Base-by-base conservation (phyloP, 2,329 filamentous ascomycete species). In the Falciphora oryzae region DNA sequence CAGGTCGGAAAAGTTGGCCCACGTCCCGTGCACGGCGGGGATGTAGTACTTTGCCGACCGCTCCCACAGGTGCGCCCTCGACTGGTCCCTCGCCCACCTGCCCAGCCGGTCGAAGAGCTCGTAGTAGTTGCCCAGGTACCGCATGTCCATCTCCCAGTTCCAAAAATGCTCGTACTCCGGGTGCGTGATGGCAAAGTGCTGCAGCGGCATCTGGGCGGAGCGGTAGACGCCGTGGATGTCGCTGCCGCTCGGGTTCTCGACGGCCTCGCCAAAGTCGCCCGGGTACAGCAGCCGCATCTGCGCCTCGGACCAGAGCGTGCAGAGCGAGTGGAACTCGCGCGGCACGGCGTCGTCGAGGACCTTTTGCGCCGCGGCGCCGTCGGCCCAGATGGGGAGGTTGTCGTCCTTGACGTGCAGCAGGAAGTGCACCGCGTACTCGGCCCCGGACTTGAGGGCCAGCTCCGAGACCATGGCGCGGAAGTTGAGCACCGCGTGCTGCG, bases 351-450 rank as follows among this genome's bases (percentile, higher is more conserved):
- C 78, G 72, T 86, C 83, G 72, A 96, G 79, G 71, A 94, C 85
- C 22, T 84, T 81, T 69, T 92, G 84, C 65, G 92, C 91, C 0
- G 87, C 89, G 38, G 84, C 82, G 25, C 90, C 85, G 70, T 95
- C 91, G 0, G 91, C 86, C 90, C 90, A 96, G 69, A 96, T 92
- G 59, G 89, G 90, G 57, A 88, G 78, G 70, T 90, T 86, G 69
- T 90, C 84, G 74, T 96, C 89, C 70, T 91, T 92, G 68, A 96
- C 91, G 69, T 96, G 92, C 56, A 96, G 83, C 50, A 96, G 80
- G 73, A 97, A 92, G 74, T 95, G 91, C 3, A 96, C 82, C 5
- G 85, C 83, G 70, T 95, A 96, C 73, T 96, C 91, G 60, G 89
- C 91, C 38, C 92, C 91, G 0, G 91, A 93, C 64, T 86, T 81